Conservation (phyloP, 305 asterid genomes). For the Rubia balearica region DNA sequence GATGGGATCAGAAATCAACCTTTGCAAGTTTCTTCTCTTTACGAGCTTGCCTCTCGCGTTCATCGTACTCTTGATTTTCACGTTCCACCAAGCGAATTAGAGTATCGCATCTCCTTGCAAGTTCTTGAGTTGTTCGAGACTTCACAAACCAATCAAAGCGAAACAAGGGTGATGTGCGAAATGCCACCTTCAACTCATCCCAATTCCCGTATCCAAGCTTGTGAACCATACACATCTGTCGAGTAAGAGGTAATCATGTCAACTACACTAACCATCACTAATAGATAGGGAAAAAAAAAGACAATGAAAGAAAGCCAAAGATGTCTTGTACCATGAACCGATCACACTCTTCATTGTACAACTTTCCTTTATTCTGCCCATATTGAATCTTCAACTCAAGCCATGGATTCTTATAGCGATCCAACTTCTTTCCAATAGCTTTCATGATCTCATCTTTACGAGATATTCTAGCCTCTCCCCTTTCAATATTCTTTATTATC, state of each 20-base stretch:
- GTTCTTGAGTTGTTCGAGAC: conserved; percentile 97
- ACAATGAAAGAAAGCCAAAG: background rate
- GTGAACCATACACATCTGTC: conserved; percentile 94
- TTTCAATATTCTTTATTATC: conserved; percentile 85
- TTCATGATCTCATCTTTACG: conserved; percentile 98
- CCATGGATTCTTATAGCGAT: conserved; percentile 98
- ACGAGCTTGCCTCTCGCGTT: conserved; percentile 96
- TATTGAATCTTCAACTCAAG: conserved; percentile 89
- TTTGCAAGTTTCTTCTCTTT: conserved; percentile 91
- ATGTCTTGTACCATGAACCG: conserved; percentile 75
- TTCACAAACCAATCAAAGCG: conserved; percentile 99
- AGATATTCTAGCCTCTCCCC: conserved; percentile 97
- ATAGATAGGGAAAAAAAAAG: background rate
- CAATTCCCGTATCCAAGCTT: conserved; percentile 98
- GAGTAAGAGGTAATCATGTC: background rate
- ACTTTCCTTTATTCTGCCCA: conserved; percentile 99
- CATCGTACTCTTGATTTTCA: conserved; percentile 94
- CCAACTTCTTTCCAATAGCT: conserved; percentile 93
- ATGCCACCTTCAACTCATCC: conserved; percentile 98
- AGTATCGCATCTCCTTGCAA: conserved; percentile 97
- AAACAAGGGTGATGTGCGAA: conserved; percentile 89
- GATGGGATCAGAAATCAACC: conserved; percentile 29
- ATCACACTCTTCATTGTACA: conserved; percentile 98
- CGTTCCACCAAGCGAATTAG: conserved; percentile 88
- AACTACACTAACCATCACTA: background rate